Base-by-base conservation (phyloP, 2,329 filamentous ascomycete species). In the Gliomastix tumulicola region DNA sequence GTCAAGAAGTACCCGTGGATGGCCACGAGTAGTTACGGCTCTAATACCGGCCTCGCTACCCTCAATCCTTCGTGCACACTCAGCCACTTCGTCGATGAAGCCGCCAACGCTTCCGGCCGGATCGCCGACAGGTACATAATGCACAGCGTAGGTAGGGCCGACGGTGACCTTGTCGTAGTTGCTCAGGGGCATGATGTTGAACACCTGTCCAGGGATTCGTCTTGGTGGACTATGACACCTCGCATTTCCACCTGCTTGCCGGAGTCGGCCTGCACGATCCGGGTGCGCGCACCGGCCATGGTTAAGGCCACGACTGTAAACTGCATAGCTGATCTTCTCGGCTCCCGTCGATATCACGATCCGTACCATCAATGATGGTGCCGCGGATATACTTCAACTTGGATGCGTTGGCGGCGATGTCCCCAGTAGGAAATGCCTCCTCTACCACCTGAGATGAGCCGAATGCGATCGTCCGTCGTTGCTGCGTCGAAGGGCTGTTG, bases 271-370 rank as follows among this genome's bases (percentile, higher is more conserved):
- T 54, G 49, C 39, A 57, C 51, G n/a, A 56, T n/a, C 30, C 51
- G 41, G 19, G 53, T 52, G 10, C 53, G 50, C 5, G 51, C 53
- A 32, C 55, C 56, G 36, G 58, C 49, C 49, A 57, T 57, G 1
- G 47, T 52, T n/a, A 7, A 54, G 47, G 0, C 53, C 54, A 3
- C 49, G 47, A 22, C 56, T 55, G 35, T 51, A 59, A 6, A 59
- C 51, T 10, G 56, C 55, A 37, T 57, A 60, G 16, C 47, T 44
- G 15, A 51, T 43, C 1, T 57, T 50, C 2, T n/a, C 51, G 50
- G 23, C 53, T 53, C 6, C 55, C 56, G 22, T 58, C 51, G 10
- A 59, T 56, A 12, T 56, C 53, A 7, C 53, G 52, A 23, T 52
- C 49, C 48, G 54, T 46, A 15, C 53, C 54, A 22, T 56, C 52